These are phyloP conservation scores for Ramichloridium luteum DNA, from an alignment of 2,329 filamentous ascomycete species.

Conservation along the genomic window DNA sequence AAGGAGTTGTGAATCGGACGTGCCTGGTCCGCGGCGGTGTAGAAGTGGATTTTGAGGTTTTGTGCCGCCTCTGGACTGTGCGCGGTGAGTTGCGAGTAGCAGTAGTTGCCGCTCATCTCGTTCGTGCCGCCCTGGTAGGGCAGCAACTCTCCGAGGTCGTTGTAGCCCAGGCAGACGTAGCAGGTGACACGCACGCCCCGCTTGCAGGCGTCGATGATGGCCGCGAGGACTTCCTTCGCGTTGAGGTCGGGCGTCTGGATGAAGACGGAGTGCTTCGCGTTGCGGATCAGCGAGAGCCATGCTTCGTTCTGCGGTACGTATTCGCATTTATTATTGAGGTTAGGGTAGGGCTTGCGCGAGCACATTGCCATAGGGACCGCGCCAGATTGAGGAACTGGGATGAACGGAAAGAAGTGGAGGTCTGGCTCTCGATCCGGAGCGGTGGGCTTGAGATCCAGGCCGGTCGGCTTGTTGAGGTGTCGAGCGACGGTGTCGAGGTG, in stretches of 20 bases:
- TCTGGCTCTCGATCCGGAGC: slow-evolving; percentile 32
- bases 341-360: slow-evolving; percentile 54
- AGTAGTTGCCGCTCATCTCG: slow-evolving; percentile 52
- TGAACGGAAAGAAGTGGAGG: slow-evolving; percentile 39
- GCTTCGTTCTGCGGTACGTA: slow-evolving; percentile 63
- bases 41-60: slow-evolving; percentile 50
- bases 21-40: slow-evolving; percentile 62
- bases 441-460: slow-evolving; percentile 21
- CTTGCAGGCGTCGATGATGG: slow-evolving; percentile 51
- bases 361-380: slow-evolving; percentile 19
- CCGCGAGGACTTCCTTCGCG: slow-evolving; percentile 52
- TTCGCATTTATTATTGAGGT: slow-evolving; percentile 47
- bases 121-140: slow-evolving; percentile 66
- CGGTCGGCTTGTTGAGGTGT: slow-evolving; percentile 42
- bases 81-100: slow-evolving; percentile 44
- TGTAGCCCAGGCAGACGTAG: slow-evolving; percentile 68
- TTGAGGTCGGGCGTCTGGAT: slow-evolving; percentile 72
- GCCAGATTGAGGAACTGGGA: slow-evolving; percentile 33
- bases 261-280: slow-evolving; percentile 54
- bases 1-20: slow-evolving; percentile 53
- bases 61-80: no score
- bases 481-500: slow-evolving; percentile 48
- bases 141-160: slow-evolving; percentile 63
- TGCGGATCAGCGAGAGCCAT: slow-evolving; percentile 56
- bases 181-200: slow-evolving; percentile 56